Conservation (phyloP, 139 green algal species). For the Micromonas commoda region DNA sequence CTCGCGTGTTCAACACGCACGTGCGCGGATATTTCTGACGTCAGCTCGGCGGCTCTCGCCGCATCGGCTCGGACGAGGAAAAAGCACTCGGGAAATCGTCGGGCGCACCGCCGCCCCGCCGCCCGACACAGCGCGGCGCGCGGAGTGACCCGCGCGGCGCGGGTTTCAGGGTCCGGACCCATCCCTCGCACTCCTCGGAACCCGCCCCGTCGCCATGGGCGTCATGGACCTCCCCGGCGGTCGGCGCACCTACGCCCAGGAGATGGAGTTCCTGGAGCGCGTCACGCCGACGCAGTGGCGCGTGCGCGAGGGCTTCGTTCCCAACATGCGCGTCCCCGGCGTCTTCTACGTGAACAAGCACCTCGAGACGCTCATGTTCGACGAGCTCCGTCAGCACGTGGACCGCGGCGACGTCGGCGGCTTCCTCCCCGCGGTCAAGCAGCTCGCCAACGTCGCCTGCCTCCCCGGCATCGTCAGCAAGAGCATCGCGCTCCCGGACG, state of each 20-base stretch:
- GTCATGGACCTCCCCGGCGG: background rate
- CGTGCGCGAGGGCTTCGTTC: conserved; percentile 61
- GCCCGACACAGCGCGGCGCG: no score
- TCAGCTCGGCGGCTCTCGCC: no score
- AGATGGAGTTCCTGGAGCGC: conserved; percentile 16
- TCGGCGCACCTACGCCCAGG: conserved; percentile 25
- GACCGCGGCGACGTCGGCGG: conserved; percentile 43
- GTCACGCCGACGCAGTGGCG: background rate
- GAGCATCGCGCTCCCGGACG: conserved; percentile 79
- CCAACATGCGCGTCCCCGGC: conserved; percentile 70
- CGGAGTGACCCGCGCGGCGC: no score
- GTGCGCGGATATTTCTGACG: no score
- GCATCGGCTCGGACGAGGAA: no score
- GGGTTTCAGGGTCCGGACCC: no score
- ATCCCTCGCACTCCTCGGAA: no score
- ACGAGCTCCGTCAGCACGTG: conserved; percentile 59
- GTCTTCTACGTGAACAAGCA: conserved; percentile 75
- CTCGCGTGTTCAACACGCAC: no score
- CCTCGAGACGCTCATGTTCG: conserved; percentile 63
- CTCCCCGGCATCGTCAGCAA: conserved; percentile 74
- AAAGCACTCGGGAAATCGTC: no score
- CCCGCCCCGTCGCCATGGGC: background rate
- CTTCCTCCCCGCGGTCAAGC: conserved; percentile 82
- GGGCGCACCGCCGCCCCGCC: no score
- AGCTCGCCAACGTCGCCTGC: conserved; percentile 81